Conservation (phyloP, 495 filamentous ascomycete species). For the Xylaria nigripes region DNA sequence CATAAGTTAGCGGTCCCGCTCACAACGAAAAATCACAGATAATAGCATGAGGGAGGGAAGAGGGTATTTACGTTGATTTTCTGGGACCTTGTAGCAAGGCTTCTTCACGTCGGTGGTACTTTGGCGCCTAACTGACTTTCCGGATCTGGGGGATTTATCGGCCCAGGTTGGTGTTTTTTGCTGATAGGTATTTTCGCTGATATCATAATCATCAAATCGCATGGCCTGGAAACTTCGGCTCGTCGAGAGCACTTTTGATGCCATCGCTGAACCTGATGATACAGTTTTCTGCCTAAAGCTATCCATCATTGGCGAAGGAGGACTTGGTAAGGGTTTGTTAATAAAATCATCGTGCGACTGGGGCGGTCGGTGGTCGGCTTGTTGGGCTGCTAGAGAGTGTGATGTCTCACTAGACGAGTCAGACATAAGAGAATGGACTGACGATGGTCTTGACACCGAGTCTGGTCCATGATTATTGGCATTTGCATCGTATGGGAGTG, state of each 20-base stretch:
- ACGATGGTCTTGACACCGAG: too few relatives aligned
- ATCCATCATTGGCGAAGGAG: constrained; percentile 1
- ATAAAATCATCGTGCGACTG: constrained; percentile 3
- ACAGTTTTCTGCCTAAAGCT: constrained; percentile 11
- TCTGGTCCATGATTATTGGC: too few relatives aligned
- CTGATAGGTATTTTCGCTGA: too few relatives aligned
- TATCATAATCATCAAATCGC: constrained; percentile 11
- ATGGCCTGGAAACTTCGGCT: constrained; percentile 24
- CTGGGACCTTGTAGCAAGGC: constrained; percentile 11
- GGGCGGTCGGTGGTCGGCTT: constrained; percentile 4
- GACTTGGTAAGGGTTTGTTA: constrained; percentile 5
- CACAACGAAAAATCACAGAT: neutral
- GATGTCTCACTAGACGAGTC: constrained; percentile 1
- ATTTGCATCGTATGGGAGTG: constrained; percentile 4
- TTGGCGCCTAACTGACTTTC: constrained; percentile 7
- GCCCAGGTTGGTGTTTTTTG: too few relatives aligned
- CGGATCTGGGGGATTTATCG: constrained; percentile 1
- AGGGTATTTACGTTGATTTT: constrained; percentile 18
- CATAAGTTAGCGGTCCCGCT: constrained; percentile 2
- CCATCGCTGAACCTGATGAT: constrained; percentile 19
- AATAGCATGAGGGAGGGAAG: neutral
- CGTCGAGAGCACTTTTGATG: too few relatives aligned
- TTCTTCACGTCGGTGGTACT: constrained; percentile 13
- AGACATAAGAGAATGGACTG: too few relatives aligned
- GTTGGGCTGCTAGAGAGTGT: neutral